Evolutionary conservation across 495 filamentous ascomycete genomes (phyloP).

Genomic region (Aspergillus panamensis): DNA sequence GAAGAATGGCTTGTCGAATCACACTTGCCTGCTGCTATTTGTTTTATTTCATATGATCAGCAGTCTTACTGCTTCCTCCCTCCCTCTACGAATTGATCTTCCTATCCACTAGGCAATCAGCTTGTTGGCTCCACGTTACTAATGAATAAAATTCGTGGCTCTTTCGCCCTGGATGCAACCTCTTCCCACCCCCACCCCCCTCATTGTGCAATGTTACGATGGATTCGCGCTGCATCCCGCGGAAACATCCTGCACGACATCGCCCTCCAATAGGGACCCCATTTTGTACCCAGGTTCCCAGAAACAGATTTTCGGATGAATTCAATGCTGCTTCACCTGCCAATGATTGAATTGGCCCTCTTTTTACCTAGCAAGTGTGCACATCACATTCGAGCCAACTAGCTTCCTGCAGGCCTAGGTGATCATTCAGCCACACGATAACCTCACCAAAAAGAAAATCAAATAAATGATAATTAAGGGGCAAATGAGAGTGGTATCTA

Average conservation of each 20-base stretch:
- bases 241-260: conserved; percentile 28
- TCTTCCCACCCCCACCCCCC: conserved; percentile 17
- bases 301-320: conserved; percentile 14
- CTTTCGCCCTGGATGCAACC: conserved; percentile 24
- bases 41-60: neutral
- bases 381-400: conserved; percentile 26
- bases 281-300: conserved; percentile 11
- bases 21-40: neutral
- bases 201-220: conserved; percentile 27
- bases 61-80: conserved; percentile 3
- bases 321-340: conserved; percentile 12
- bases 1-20: too few species aligned
- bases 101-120: neutral
- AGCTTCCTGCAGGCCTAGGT: conserved; percentile 26
- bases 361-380: conserved; percentile 17
- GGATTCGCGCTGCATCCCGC: conserved; percentile 26
- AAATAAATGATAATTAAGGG: conserved; percentile 6
- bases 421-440: conserved; percentile 26
- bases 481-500: conserved; percentile 1
- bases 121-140: neutral
- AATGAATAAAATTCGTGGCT: conserved; percentile 5
- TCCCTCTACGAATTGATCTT: neutral
- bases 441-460: conserved; percentile 9
- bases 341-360: conserved; percentile 19
- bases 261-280: conserved; percentile 13